Evolutionary conservation across 2,329 filamentous ascomycete species (phyloP).

Genomic region (Xylariaceae sp.): DNA sequence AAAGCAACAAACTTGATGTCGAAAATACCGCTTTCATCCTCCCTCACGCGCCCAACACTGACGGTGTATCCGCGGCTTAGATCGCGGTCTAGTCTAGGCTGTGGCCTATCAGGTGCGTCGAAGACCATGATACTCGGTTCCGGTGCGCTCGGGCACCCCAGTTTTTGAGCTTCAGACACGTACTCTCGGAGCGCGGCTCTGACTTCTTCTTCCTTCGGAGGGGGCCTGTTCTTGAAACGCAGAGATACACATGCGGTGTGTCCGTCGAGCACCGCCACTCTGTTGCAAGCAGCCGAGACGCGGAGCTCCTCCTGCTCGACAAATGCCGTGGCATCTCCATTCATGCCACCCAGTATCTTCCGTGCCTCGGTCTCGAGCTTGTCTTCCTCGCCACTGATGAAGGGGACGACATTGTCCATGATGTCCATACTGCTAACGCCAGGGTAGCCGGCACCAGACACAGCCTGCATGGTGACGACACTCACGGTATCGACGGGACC

Average conservation of each 20-base stretch:
- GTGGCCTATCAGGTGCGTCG: constrained; percentile 84
- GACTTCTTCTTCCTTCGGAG: constrained; percentile 71
- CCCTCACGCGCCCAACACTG: constrained; percentile 79
- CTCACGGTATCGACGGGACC: constrained; percentile 71
- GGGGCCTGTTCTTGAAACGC: constrained; percentile 70
- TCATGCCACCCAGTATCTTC: constrained; percentile 83
- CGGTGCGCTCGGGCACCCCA: constrained; percentile 87
- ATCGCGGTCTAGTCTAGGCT: constrained; percentile 86
- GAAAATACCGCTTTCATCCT: constrained; percentile 84
- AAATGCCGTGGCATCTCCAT: constrained; percentile 68
- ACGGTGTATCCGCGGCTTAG: constrained; percentile 83
- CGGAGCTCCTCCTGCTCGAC: constrained; percentile 69
- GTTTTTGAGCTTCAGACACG: constrained; percentile 71
- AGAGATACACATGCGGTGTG: constrained; percentile 94
- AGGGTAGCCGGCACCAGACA: constrained; percentile 88
- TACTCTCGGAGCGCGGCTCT: constrained; percentile 77
- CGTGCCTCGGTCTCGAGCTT: constrained; percentile 93
- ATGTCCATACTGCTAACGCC: constrained; percentile 93
- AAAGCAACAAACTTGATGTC: constrained; percentile 93
- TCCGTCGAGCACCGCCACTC: constrained; percentile 91
- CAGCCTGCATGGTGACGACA: constrained; percentile 91
- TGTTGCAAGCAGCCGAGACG: constrained; percentile 85
- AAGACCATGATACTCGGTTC: constrained; percentile 78
- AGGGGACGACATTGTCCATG: constrained; percentile 92
- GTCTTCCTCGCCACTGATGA: constrained; percentile 89